A percentile compares a stretch with the other conserved stretches of the same genome.
Conservation (phyloP, 352 stramenopile species). For the Pythium apleroticum region DNA sequence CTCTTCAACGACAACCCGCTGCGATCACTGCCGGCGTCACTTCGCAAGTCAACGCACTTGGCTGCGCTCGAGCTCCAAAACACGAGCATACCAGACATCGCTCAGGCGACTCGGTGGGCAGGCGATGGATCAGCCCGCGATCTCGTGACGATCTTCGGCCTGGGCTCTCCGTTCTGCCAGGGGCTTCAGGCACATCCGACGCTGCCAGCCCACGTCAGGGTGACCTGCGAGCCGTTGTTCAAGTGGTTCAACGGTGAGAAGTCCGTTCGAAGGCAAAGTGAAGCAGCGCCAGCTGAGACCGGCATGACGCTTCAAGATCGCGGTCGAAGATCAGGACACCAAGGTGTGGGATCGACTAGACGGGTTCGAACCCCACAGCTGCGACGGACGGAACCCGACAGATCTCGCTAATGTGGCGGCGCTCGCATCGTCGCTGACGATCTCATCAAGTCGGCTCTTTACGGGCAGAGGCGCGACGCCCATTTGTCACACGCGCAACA, state of each 20-base stretch:
- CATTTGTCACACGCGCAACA: conserved; percentile 6
- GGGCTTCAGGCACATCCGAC: not conserved
- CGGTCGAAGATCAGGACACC: not conserved
- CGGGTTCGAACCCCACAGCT: not conserved
- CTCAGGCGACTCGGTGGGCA: not conserved
- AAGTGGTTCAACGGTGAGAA: not conserved
- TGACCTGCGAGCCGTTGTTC: not conserved
- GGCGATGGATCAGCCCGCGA: not conserved
- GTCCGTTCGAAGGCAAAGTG: not conserved
- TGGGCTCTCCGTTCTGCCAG: not conserved
- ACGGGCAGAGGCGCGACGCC: not conserved
- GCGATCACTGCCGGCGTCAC: not conserved
- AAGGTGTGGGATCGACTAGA: not conserved
- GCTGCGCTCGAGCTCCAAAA: not conserved
- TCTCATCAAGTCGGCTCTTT: not conserved
- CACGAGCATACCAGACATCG: not conserved
- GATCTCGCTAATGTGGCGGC: not conserved
- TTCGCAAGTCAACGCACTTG: not conserved
- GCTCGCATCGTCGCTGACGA: not conserved
- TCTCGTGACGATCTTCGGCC: not conserved
- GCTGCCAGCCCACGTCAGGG: not conserved
- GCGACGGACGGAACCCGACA: not conserved
- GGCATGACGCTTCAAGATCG: not conserved
- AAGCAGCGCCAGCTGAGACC: not conserved
- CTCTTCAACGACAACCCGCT: conserved; percentile 5